Conservation (phyloP, 441 rosid species). For the Bocquillonia castaneifolia region DNA sequence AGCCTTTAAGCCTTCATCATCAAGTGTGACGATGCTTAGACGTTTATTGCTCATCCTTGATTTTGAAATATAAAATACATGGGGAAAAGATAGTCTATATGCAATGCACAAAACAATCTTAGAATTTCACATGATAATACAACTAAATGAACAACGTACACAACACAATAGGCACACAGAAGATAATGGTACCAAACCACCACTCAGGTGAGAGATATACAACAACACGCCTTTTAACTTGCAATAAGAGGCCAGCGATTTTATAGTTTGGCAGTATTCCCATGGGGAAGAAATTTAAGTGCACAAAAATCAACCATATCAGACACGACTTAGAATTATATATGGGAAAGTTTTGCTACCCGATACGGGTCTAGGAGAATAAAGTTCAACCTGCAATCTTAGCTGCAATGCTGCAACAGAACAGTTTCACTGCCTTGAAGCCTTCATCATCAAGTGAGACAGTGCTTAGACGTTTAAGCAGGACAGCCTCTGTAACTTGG, state of each 20-base stretch:
- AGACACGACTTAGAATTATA: not conserved
- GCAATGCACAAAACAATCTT: not conserved
- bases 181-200: not conserved
- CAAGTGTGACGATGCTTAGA: conserved; percentile 29
- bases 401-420: conserved; percentile 30
- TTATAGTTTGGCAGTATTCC: not conserved
- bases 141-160: not conserved
- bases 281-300: not conserved
- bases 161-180: not conserved
- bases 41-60: conserved; percentile 8
- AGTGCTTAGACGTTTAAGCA: conserved; percentile 26
- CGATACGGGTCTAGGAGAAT: conserved; percentile 19
- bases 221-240: not conserved
- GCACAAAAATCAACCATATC: not conserved
- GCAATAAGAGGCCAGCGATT: not conserved
- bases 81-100: not conserved
- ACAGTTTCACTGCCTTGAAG: conserved; percentile 35
- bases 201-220: not conserved
- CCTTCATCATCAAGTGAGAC: conserved; percentile 32
- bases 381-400: conserved; percentile 17
- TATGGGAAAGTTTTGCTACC: conserved; percentile 7
- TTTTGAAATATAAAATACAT: not conserved
- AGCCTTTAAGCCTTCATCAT: conserved; percentile 27
- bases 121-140: not conserved
- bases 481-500: conserved; percentile 30